Base-by-base conservation (phyloP, 2,329 filamentous ascomycete species). In the Colletotrichum truncatum region DNA sequence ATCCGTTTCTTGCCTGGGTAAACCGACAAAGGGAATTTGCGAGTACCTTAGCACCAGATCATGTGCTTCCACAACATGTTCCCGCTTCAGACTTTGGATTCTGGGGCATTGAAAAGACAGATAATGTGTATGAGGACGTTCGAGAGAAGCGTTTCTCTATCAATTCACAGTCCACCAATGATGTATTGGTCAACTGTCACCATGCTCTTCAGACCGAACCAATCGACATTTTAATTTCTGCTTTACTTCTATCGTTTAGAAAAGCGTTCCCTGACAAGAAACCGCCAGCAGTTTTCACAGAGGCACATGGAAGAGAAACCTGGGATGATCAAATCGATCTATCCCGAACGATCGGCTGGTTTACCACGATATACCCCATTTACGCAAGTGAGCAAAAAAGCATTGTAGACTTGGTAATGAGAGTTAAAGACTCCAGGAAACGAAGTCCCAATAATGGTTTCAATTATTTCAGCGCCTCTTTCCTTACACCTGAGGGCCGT, bases 321-420 rank as follows among this genome's bases (percentile, higher is more conserved):
- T 77, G 73, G 72, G 69, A 72, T 39, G 6, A 52, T 7, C 60
- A 65, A 1, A 65, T 77, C 2, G 73, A 80, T 59, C 14, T 76
- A 3, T 75, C 76, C 0, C 59, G 73, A 6, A 76, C 76, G 0
- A 73, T 80, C 0, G 78, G 78, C 6, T 81, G 78, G 78, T 80
- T 80, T 64, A 79, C 78, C 0, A 75, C 74, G 0, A 70, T 80
- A 9, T 73, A 69, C 10, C 78, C 78, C 0, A 68, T 77, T 7
- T 68, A 70, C 30, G 63, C 68, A 1, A 67, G 3, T 0, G 3
- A 1, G 45, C 66, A 0, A 12, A 12, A 53, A 3, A 66, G 69
- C 7, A 30, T 70, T 3, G 10, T 73, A 2, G 65, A 73, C 3
- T 6, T 71, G 3, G 57, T 73, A 18, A 61, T 64, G 5, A 55